phyloP scores from a whole-genome alignment of 805 yeast species.

The Candida adriatica region DNA sequence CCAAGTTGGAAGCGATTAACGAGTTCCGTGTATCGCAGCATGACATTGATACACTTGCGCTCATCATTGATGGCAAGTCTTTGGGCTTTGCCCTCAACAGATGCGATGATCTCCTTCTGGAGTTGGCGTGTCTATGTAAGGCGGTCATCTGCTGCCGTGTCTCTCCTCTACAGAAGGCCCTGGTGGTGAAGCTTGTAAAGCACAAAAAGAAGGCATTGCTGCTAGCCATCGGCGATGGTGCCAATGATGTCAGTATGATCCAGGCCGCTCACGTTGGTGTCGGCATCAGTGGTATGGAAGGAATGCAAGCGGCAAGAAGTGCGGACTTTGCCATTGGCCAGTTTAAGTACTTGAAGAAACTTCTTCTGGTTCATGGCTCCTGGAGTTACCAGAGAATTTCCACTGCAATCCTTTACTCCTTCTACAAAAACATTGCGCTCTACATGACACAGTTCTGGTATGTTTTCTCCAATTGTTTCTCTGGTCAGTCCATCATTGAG shows the following conservation, averaged over 20 bases:
- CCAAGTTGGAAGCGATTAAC: conserved; percentile 67
- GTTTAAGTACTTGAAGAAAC: conserved; percentile 75
- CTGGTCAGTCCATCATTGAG: conserved; percentile 94
- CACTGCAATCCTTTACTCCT: conserved; percentile 87
- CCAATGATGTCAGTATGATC: conserved; percentile 97
- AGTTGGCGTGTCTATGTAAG: conserved; percentile 79
- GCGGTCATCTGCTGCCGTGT: conserved; percentile 98
- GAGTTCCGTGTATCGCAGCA: conserved; percentile 60
- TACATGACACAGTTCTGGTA: conserved; percentile 99
- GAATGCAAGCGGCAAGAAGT: conserved; percentile 98
- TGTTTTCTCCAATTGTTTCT: conserved; percentile 84
- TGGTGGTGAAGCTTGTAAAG: conserved; percentile 92
- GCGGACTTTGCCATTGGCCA: conserved; percentile 98
- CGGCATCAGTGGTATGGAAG: conserved; percentile 98
- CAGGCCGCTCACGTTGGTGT: conserved; percentile 99
- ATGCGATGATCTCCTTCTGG: conserved; percentile 69
- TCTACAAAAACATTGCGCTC: conserved; percentile 90
- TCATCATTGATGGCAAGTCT: conserved; percentile 92
- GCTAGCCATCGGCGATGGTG: conserved; percentile 97
- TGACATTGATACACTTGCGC: conserved; percentile 74
- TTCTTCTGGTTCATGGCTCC: conserved; percentile 88
- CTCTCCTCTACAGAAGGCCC: conserved; percentile 93
- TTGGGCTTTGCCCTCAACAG: conserved; percentile 82
- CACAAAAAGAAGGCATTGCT: conserved; percentile 65
- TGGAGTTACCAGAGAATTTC: conserved; percentile 97